Conservation (phyloP, 1,139 yeast species). For the Yamadazyma sp. region DNA sequence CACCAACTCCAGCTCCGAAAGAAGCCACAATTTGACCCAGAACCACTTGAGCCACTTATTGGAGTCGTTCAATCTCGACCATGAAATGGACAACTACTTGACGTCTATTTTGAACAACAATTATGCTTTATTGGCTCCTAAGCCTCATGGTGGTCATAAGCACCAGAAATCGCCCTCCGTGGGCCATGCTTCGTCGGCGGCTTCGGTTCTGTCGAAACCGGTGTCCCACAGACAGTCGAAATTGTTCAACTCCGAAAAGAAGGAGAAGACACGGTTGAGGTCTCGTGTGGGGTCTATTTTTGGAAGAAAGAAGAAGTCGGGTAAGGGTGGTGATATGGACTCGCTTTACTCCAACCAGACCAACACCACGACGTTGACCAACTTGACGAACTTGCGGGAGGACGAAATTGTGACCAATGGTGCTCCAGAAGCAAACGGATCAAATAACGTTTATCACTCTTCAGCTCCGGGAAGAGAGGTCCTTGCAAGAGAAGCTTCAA, state of each 20-base stretch:
- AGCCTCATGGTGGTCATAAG: background rate
- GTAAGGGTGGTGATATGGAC: conserved; percentile 32
- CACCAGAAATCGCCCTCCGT: background rate
- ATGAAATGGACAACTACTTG: conserved; percentile 41
- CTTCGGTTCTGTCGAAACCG: conserved; percentile 1
- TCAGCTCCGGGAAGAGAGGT: too few relatives aligned
- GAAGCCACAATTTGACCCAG: conserved; percentile 51
- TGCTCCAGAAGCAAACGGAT: too few relatives aligned
- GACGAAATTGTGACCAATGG: conserved; percentile 11
- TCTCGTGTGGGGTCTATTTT: conserved; percentile 86
- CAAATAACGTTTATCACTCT: too few relatives aligned
- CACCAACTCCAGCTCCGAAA: conserved; percentile 42
- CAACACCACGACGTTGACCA: conserved; percentile 17
- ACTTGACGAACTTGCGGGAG: conserved; percentile 16
- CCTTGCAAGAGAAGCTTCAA: too few relatives aligned
- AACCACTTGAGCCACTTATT: conserved; percentile 64
- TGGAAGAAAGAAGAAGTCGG: conserved; percentile 54
- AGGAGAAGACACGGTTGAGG: conserved; percentile 49
- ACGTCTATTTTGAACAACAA: conserved; percentile 30
- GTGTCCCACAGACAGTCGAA: conserved; percentile 13
- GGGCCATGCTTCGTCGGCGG: background rate
- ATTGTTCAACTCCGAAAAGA: conserved; percentile 13
- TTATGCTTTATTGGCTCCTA: conserved; percentile 11
- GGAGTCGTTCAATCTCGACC: conserved; percentile 38
- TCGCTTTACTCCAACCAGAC: conserved; percentile 27